Evolutionary conservation across 2,329 filamentous ascomycete species (phyloP).

Genomic region (Eutypa lata): DNA sequence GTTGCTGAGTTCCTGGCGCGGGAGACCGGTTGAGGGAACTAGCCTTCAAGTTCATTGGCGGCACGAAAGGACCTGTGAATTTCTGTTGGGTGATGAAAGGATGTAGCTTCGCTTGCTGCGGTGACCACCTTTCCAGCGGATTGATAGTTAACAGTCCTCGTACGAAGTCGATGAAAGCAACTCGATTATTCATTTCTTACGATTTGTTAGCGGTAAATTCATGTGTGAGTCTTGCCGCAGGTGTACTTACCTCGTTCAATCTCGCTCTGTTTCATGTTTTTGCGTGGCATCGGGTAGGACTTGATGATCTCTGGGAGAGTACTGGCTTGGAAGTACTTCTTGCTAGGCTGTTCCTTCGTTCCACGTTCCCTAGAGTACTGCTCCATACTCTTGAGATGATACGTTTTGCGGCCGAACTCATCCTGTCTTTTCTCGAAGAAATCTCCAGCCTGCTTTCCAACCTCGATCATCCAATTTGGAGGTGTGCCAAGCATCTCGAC

Average conservation of each 20-base stretch:
- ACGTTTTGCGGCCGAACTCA: conserved; percentile 87
- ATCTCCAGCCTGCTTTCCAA: conserved; percentile 95
- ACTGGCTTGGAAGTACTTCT: conserved; percentile 97
- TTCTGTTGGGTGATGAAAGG: conserved; percentile 99
- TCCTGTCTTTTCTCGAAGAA: conserved; percentile 94
- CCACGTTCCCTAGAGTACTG: conserved; percentile 94
- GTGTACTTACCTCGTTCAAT: conserved; percentile 79
- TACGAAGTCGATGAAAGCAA: conserved; percentile 98
- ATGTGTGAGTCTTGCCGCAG: conserved; percentile 8
- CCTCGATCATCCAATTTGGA: conserved; percentile 98
- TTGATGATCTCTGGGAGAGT: conserved; percentile 96
- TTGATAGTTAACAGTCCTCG: conserved; percentile 91
- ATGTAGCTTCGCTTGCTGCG: conserved; percentile 93
- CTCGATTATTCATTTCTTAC: conserved; percentile 94
- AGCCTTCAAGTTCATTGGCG: conserved; percentile 93
- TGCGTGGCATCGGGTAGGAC: conserved; percentile 95
- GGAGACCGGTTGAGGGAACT: conserved; percentile 82
- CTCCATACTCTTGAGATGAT: conserved; percentile 94
- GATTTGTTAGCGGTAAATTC: conserved; percentile 9
- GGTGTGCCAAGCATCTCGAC: conserved; percentile 97
- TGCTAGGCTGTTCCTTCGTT: conserved; percentile 97
- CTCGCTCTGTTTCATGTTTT: conserved; percentile 98
- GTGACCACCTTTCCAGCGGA: conserved; percentile 94
- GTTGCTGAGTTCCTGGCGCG: conserved; percentile 89
- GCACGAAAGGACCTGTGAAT: conserved; percentile 92